These are phyloP conservation scores for Phalaenopsis aphrodite DNA, from an alignment of 106 monocot genomes.

Conservation along the genomic window DNA sequence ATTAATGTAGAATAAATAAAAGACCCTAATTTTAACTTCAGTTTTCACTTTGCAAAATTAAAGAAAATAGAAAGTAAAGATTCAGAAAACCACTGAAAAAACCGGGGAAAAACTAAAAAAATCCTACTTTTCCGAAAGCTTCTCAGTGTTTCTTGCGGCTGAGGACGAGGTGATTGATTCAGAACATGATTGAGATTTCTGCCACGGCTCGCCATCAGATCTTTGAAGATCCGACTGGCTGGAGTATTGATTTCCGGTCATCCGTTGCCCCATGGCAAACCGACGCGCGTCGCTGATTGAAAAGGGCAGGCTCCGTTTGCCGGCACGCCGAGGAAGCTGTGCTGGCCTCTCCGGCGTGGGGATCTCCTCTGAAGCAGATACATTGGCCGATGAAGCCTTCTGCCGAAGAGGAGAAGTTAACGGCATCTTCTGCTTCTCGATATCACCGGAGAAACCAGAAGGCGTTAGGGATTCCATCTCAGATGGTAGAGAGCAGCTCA, in stretches of 20 bases:
- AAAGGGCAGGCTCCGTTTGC: slow-evolving; percentile 27
- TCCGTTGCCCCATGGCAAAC: slow-evolving; percentile 28
- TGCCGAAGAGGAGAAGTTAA: slow-evolving; percentile 2
- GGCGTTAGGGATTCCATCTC: too few species aligned
- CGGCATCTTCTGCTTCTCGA: neutral
- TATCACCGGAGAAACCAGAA: slow-evolving; percentile 8
- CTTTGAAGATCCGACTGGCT: slow-evolving; percentile 3
- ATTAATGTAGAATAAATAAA: neutral
- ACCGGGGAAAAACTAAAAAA: neutral
- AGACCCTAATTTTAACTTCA: neutral
- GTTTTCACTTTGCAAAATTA: too few species aligned
- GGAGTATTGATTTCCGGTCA: neutral
- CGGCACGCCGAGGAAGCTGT: slow-evolving; percentile 20
- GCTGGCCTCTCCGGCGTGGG: slow-evolving; percentile 52
- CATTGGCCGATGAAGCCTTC: neutral
- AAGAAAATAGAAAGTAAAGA: neutral
- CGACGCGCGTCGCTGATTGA: slow-evolving; percentile 53
- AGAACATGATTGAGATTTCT: neutral
- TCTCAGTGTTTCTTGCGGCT: slow-evolving; percentile 9
- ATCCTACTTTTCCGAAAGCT: slow-evolving; percentile 51
- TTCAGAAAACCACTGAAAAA: neutral
- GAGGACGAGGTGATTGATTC: neutral
- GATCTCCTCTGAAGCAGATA: slow-evolving; percentile 20
- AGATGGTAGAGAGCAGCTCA: too few species aligned
- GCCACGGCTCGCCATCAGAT: slow-evolving; percentile 7